Percentiles rank a stretch among this genome's conserved stretches.
Conservation (phyloP, 345 rosid species). For the Isatis tinctoria region DNA sequence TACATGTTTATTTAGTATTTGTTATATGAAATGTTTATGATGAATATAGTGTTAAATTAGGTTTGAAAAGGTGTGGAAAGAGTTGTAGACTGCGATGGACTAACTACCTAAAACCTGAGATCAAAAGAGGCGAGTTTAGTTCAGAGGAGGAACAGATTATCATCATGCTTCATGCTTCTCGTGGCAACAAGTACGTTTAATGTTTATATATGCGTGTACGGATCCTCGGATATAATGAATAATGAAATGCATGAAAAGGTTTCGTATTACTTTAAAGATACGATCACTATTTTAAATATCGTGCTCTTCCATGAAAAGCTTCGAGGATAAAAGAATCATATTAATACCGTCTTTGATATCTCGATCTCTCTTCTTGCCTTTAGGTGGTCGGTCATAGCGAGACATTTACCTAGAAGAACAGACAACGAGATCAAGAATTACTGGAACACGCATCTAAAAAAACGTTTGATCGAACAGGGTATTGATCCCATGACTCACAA, state of each 20-base stretch:
- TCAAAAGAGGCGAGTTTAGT: conserved; percentile 43
- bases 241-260: not conserved
- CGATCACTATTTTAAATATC: not conserved
- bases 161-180: conserved; percentile 44
- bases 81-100: conserved; percentile 48
- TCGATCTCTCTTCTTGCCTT: not conserved
- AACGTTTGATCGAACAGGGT: conserved; percentile 71
- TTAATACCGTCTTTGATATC: not conserved
- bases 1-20: not conserved
- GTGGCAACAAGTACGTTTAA: conserved; percentile 40
- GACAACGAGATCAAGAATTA: conserved; percentile 71
- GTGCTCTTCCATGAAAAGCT: not conserved
- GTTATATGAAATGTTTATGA: not conserved
- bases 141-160: conserved; percentile 41
- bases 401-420: conserved; percentile 60
- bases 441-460: conserved; percentile 70
- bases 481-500: conserved; percentile 70
- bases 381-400: conserved; percentile 74
- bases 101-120: conserved; percentile 41
- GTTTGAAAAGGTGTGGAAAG: conserved; percentile 45
- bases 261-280: not conserved
- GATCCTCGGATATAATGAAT: not conserved
- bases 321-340: too few species aligned
- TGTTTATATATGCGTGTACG: not conserved
- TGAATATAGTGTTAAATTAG: conserved; percentile 13